Conservation (phyloP, 1,284 basidiomycete genomes). For the Marasmius sp. region DNA sequence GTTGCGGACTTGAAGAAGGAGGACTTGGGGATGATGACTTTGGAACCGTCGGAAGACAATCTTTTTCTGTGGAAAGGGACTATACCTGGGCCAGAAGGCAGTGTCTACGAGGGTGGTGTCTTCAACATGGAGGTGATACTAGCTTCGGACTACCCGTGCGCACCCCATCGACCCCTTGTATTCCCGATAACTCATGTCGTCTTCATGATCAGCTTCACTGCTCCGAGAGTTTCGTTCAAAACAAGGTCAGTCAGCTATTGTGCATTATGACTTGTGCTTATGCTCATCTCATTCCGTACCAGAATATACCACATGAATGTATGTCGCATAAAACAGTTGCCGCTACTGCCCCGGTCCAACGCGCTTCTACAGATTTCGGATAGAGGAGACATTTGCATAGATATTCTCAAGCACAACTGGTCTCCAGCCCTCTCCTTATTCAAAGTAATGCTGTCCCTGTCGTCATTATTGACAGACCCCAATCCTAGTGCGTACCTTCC, state of each 20-base stretch:
- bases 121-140: constrained; percentile 78
- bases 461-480: constrained; percentile 85
- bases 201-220: constrained; percentile 64
- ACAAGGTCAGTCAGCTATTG: constrained; percentile 53
- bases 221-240: constrained; percentile 76
- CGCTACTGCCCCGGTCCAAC: not conserved
- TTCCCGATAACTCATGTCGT: constrained; percentile 7
- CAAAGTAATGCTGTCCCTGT: constrained; percentile 88
- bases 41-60: constrained; percentile 62
- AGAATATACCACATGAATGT: constrained; percentile 93
- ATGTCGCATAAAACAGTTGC: constrained; percentile 10
- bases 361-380: constrained; percentile 58
- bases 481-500: constrained; percentile 70
- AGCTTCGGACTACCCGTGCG: constrained; percentile 82
- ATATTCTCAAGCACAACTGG: constrained; percentile 89
- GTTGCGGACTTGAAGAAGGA: constrained; percentile 83
- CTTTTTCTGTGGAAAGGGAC: constrained; percentile 68
- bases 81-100: constrained; percentile 83
- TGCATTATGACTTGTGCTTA: not conserved
- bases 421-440: constrained; percentile 88
- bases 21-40: constrained; percentile 74
- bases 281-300: not conserved
- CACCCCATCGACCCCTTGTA: constrained; percentile 16
- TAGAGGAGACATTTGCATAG: constrained; percentile 70
- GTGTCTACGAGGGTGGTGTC: constrained; percentile 85